Conservation (phyloP, 2,329 filamentous ascomycete genomes). For the Cladophialophora immunda region DNA sequence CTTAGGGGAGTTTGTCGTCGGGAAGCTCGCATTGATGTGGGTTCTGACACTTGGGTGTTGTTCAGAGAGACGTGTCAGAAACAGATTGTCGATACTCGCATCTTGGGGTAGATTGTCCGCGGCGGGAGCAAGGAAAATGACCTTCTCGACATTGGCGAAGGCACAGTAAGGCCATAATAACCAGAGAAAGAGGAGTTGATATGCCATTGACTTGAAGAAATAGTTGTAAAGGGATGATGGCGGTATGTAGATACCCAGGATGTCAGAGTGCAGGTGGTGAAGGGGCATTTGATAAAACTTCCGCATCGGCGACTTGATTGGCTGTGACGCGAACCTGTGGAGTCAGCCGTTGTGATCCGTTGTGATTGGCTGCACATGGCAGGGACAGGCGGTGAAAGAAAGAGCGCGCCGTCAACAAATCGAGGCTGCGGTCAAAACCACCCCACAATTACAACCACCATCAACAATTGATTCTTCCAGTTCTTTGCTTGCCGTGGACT, state of each 20-base stretch:
- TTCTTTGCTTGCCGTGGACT: conserved; percentile 26
- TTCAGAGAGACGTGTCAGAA: conserved; percentile 72
- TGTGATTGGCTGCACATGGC: conserved; percentile 13
- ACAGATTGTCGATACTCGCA: conserved; percentile 67
- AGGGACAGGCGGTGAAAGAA: conserved; percentile 35
- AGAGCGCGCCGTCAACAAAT: conserved; percentile 38
- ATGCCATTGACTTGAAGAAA: conserved; percentile 3
- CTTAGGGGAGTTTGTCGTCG: conserved; percentile 59
- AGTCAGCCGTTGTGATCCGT: not conserved
- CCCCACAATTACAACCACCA: conserved; percentile 35
- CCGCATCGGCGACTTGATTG: conserved; percentile 16
- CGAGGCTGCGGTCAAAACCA: conserved; percentile 20
- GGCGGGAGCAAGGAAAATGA: conserved; percentile 80
- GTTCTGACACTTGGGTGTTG: conserved; percentile 66
- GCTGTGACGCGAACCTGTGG: conserved; percentile 16
- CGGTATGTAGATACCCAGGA: not conserved
- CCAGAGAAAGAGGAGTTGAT: conserved; percentile 14
- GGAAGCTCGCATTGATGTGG: conserved; percentile 73
- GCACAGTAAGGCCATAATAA: conserved; percentile 17
- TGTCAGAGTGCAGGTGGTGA: not conserved
- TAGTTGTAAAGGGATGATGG: not conserved
- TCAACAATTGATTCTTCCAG: conserved; percentile 38
- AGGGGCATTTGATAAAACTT: not conserved
- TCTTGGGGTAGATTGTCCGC: conserved; percentile 64
- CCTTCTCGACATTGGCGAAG: conserved; percentile 86